Base-by-base conservation (phyloP, 805 yeast genomes). In the Pichia sporocuriosa region DNA sequence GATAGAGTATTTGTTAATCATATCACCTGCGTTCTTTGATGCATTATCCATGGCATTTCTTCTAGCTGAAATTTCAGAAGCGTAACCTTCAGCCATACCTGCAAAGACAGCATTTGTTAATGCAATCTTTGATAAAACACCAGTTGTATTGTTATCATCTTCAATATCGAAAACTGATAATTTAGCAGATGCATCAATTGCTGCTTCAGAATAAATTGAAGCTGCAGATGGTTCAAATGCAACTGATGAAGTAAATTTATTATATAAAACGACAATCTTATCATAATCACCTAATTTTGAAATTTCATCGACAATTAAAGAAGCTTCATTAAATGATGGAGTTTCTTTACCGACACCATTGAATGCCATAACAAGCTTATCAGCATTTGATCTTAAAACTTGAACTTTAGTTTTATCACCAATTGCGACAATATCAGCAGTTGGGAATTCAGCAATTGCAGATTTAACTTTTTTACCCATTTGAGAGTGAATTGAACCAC, bases 21-120 rank as follows among this genome's bases (percentile, higher is more conserved):
- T 93, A 61, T 93, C 98, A 72, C 95, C 96, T 51, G 98, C 98
- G 66, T 90, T 90, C 93, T 93, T 90, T 56, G 97, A 88, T 50
- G 98, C 98, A 64, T 93, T 93, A 72, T 90, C 98, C 98, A 90
- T 90, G 56, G 98, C 97, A 66, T 87, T 90, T 81, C 98, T 89
- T 81, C 98, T 89, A 47, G 98, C 96, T 52, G 94, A 83, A 54
- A 89, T 77, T 76, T 90, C 98, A 45, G 97, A 85, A 48, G 97
- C 97, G 69, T 90, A 89, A 69, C 97, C 97, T 66, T 93, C 96
- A 52, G 97, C 90, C 76, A 89, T 77, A 48, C 96, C 97, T 60
- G 89, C 70, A 66, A 83, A 78, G 58, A 90, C 75, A 59, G 87
- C 78, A 78, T 86, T 89, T 53, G 97, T 89, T 56, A 93, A 75